Evolutionary conservation across 2,329 filamentous ascomycete genomes (phyloP), one percentile per base, ranked within the genome.

Genomic region (Cladosporium velox): DNA sequence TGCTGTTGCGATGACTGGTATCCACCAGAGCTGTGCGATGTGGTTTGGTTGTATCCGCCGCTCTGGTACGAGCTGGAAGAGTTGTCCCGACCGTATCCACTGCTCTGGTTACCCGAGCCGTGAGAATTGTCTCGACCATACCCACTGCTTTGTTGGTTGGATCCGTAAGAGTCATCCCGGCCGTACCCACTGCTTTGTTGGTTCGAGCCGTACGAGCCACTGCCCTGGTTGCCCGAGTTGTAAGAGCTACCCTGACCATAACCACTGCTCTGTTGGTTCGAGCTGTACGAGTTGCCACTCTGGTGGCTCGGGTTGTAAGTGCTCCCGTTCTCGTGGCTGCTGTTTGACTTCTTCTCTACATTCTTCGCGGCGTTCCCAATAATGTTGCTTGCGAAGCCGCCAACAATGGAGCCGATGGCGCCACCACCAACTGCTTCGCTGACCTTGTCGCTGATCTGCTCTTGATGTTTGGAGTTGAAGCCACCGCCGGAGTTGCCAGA

Each of bases 391-490:
- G 91, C 90, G 38, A 91, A 78, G 32, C 88, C 87, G 64, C 88
- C 89, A 14, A 96, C 82, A 52, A 96, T 80, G 28, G 89, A 88
- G 34, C 90, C 90, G 1, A 92, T 76, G 12, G 86, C 86, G 59
- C 89, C 87, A 58, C 88, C 88, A 54, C 87, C 87, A 59, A 87
- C 84, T 57, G 86, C 86, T 70, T 88, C 84, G 66, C 85, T 83
- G 8, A 85, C 86, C 62, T 85, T 75, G 71, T 85, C 82, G 73
- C 81, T 80, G 66, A 86, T 78, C 69, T 72, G n/a, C 70, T 55
- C 72, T 67, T 62, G 64, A 57, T 64, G 61, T 59, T 68, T 66
- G 49, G 71, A 70, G 49, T 70, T 60, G 69, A 78, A 69, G n/a
- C 18, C 65, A 61, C 60, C 73, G 66, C 84, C 83, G 11, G 81